Conservation (phyloP, 2,329 filamentous ascomycete genomes). For the Cytospora chrysosperma region DNA sequence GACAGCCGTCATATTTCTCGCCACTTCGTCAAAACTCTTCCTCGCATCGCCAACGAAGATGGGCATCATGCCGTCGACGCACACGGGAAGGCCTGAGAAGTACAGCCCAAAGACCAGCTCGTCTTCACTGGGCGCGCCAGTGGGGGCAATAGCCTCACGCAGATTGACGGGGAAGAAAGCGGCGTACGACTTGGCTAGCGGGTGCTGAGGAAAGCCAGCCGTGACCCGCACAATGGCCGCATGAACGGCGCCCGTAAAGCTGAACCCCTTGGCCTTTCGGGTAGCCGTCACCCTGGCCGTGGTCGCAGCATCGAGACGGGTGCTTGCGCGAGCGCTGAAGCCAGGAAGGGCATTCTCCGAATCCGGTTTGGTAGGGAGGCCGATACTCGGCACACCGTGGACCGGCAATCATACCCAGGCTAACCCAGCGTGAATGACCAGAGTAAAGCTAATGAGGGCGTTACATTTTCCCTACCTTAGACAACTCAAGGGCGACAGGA, state of each 20-base stretch:
- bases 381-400: constrained; percentile 29
- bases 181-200: constrained; percentile 25
- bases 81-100: constrained; percentile 27
- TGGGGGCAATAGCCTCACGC: constrained; percentile 15
- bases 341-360: constrained; percentile 13
- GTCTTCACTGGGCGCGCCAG: not conserved
- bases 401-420: too few relatives aligned
- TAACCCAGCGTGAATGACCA: too few relatives aligned
- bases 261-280: constrained; percentile 20
- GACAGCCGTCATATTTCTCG: constrained; percentile 23
- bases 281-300: constrained; percentile 18
- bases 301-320: constrained; percentile 12
- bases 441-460: too few relatives aligned
- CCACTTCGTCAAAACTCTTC: constrained; percentile 25
- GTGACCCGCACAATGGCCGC: constrained; percentile 28
- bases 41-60: not conserved
- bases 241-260: constrained; percentile 27
- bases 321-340: constrained; percentile 7
- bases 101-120: constrained; percentile 23
- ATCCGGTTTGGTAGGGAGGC: constrained; percentile 24
- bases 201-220: constrained; percentile 26
- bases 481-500: too few relatives aligned
- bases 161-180: constrained; percentile 28
- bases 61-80: constrained; percentile 21
- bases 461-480: too few relatives aligned